phyloP scores from a whole-genome alignment of 2,329 filamentous ascomycete species.

The Monilinia fructigena region DNA sequence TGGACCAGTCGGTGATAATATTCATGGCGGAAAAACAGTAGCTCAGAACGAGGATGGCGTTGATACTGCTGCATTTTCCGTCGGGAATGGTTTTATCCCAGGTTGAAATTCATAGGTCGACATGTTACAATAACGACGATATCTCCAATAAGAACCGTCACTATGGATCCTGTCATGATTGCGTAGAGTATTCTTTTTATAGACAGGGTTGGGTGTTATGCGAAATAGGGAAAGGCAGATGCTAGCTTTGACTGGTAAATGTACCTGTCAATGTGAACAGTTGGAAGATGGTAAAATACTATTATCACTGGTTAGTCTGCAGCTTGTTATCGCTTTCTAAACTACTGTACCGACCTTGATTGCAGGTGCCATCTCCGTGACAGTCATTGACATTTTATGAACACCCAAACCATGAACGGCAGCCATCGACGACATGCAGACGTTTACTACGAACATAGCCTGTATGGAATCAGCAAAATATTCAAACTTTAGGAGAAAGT shows the following conservation, averaged over 20 bases:
- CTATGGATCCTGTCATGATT: slow-evolving; percentile 12
- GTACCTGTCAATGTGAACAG: slow-evolving; percentile 12
- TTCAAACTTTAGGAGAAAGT: not conserved
- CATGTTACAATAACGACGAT: slow-evolving; percentile 14
- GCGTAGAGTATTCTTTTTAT: slow-evolving; percentile 13
- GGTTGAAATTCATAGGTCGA: slow-evolving; percentile 18
- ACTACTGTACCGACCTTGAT: slow-evolving; percentile 8
- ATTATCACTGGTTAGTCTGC: not conserved
- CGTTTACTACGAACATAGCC: slow-evolving; percentile 11
- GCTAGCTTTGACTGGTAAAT: slow-evolving; percentile 18
- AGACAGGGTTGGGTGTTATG: slow-evolving; percentile 13
- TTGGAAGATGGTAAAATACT: slow-evolving; percentile 22
- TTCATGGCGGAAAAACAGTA: slow-evolving; percentile 18
- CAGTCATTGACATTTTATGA: slow-evolving; percentile 14
- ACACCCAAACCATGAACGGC: slow-evolving; percentile 12
- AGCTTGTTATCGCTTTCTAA: not conserved
- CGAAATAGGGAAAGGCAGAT: slow-evolving; percentile 18
- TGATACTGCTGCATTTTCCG: slow-evolving; percentile 18
- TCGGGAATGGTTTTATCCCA: slow-evolving; percentile 14
- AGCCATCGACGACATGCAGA: slow-evolving; percentile 12
- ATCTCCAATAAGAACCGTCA: slow-evolving; percentile 10
- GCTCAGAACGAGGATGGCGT: slow-evolving; percentile 17
- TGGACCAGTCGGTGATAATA: slow-evolving; percentile 17
- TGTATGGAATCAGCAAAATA: not conserved
- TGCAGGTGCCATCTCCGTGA: slow-evolving; percentile 13